Evolutionary conservation across 2,329 filamentous ascomycete species (phyloP).

Genomic region (Penicillium sp.): DNA sequence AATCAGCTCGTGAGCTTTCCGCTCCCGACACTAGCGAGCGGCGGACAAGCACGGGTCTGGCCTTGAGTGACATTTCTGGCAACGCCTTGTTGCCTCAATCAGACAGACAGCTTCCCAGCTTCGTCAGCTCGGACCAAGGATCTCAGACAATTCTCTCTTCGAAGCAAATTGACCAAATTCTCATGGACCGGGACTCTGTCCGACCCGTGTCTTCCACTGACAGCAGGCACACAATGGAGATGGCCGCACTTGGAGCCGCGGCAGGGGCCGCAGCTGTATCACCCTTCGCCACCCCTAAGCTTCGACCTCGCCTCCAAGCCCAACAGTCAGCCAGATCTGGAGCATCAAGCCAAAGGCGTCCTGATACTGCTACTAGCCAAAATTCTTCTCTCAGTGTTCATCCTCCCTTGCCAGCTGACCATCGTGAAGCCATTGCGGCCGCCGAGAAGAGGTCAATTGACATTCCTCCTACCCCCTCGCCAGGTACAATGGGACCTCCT

Average conservation of each 20-base stretch:
- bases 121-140: constrained; percentile 66
- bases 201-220: constrained; percentile 40
- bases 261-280: constrained; percentile 25
- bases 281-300: constrained; percentile 44
- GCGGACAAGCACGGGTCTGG: constrained; percentile 47
- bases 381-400: constrained; percentile 55
- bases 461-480: constrained; percentile 45
- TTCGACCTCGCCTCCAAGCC: constrained; percentile 34
- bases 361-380: constrained; percentile 73
- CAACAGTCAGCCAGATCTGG: constrained; percentile 36
- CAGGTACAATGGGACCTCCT: constrained; percentile 78
- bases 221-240: constrained; percentile 36
- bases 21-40: constrained; percentile 38
- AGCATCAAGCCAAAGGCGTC: constrained; percentile 56
- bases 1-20: constrained; percentile 48
- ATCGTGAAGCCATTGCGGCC: constrained; percentile 81
- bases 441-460: constrained; percentile 64
- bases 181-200: constrained; percentile 58
- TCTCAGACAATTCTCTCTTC: constrained; percentile 86
- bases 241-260: constrained; percentile 22
- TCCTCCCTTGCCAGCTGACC: constrained; percentile 79
- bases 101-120: constrained; percentile 31
- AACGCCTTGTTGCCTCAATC: constrained; percentile 51
- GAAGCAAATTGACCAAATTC: constrained; percentile 75
- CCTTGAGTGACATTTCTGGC: constrained; percentile 65